Percentiles rank a stretch among this genome's conserved stretches.
These are phyloP conservation scores for Raffaelea ambrosiae DNA, from an alignment of 2,329 filamentous ascomycete genomes.

Conservation along the genomic window DNA sequence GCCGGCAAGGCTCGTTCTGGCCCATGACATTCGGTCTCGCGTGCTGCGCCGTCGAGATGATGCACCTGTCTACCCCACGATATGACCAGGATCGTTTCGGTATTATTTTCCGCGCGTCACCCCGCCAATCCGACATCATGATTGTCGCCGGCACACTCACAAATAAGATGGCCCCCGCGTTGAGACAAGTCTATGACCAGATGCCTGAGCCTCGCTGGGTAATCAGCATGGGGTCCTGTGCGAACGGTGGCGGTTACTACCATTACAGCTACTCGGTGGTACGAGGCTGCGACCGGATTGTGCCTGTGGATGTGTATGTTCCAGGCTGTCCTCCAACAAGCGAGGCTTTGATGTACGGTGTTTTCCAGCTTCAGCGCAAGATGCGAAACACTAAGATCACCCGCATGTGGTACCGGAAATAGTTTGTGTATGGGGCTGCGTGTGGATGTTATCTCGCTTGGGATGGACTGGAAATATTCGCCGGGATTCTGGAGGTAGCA, in stretches of 20 bases:
- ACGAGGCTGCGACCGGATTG: constrained; percentile 55
- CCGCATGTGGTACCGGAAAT: constrained; percentile 45
- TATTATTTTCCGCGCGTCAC: constrained; percentile 84
- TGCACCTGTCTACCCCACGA: constrained; percentile 78
- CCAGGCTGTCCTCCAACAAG: constrained; percentile 50
- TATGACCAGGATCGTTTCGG: constrained; percentile 85
- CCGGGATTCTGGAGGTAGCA: too few species aligned
- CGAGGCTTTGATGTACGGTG: constrained; percentile 42
- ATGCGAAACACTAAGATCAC: constrained; percentile 44
- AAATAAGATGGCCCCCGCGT: constrained; percentile 91
- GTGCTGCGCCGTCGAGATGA: constrained; percentile 89
- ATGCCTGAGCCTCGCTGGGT: constrained; percentile 89
- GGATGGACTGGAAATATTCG: background rate
- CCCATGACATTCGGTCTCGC: constrained; percentile 83
- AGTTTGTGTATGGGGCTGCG: too few species aligned
- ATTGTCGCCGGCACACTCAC: constrained; percentile 88
- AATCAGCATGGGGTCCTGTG: constrained; percentile 63
- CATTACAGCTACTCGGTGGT: constrained; percentile 64
- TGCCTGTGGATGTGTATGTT: constrained; percentile 61
- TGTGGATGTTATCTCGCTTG: background rate
- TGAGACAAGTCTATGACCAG: constrained; percentile 89
- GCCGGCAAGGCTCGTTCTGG: constrained; percentile 76
- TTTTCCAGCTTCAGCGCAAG: constrained; percentile 64
- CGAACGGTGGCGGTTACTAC: constrained; percentile 66
- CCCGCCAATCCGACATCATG: constrained; percentile 85